Base-by-base conservation (phyloP, 306 rosid genomes). In the Begonia loranthoides region DNA sequence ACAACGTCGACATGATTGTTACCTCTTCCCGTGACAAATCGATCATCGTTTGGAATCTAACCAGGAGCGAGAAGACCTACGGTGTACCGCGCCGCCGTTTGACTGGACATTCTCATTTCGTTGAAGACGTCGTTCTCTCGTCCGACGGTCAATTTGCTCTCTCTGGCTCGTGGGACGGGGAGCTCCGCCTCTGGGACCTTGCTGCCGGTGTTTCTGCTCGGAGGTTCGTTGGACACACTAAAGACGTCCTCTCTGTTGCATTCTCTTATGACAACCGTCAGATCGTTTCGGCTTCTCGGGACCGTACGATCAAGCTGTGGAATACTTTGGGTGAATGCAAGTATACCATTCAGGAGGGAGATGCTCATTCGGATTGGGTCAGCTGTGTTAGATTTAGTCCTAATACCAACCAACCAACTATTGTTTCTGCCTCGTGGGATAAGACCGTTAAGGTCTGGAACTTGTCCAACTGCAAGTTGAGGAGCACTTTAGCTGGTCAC, bases 161-260 rank as follows among this genome's bases (percentile, higher is more conserved):
- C 2, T 92, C 99, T 13, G 99, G 99, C 5, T 83, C 99, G 12
- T 92, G 96, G 99, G 99, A 92, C 66, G 94, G 94, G 11, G 99
- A 92, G 72, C 99, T 92, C 68, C 83, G 99, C 17, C 89, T 92
- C 5, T 92, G 99, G 99, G 96, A 92, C 28, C 71, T 92, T 9
- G 72, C 84, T 17, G 64, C 78, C 8, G 99, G 99, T 0, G 67
- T 67, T 38, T 76, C 99, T 14, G 90, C 99, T 0, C 88, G 99
- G 22, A 68, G 99, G n/a, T 92, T 92, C 10, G 96, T 86, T 0
- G 99, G 99, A 0, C 99, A 92, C 77, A 83, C 99, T 1, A 92
- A 92, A 55, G 99, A 92, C 6, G 99, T 92, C 1, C 80, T 92
- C 24, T 90, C 99, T 0, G 96, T 90, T 1, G 99, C 99, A 0